Conservation (phyloP, 257 asterid species). For the Solanum verrucosum region DNA sequence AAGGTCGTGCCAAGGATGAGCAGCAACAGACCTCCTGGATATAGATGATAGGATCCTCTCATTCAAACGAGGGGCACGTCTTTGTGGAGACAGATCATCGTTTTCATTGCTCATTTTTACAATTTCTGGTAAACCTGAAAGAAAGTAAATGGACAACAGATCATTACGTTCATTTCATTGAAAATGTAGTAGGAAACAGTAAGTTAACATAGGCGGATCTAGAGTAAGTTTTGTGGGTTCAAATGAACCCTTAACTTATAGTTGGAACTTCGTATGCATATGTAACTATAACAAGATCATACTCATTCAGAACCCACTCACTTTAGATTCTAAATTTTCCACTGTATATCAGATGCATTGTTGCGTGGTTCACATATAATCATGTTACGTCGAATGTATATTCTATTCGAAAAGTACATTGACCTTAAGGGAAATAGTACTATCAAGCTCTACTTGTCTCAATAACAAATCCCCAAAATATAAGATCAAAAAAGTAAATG, state of each 20-base stretch:
- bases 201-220: neutral
- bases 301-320: too few relatives aligned
- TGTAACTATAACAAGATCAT: too few relatives aligned
- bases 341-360: neutral
- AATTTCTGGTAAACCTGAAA: neutral
- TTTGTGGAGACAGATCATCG: neutral
- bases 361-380: neutral
- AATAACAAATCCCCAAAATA: neutral
- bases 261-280: too few relatives aligned
- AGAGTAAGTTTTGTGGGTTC: neutral
- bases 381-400: neutral
- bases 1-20: conserved; percentile 28
- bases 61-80: conserved; percentile 11
- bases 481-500: neutral
- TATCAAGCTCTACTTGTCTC: neutral
- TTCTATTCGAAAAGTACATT: neutral
- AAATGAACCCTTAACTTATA: too few relatives aligned
- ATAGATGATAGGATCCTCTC: conserved; percentile 21
- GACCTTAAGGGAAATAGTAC: neutral
- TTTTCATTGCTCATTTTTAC: conserved; percentile 1
- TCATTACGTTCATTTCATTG: neutral
- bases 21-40: conserved; percentile 21
- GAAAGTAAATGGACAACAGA: neutral
- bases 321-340: too few relatives aligned
- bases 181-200: neutral